Percentiles rank a stretch among this genome's conserved stretches.
Evolutionary conservation across 2,329 filamentous ascomycete genomes (phyloP).

Genomic region (Byssoonygena ceratinophila): DNA sequence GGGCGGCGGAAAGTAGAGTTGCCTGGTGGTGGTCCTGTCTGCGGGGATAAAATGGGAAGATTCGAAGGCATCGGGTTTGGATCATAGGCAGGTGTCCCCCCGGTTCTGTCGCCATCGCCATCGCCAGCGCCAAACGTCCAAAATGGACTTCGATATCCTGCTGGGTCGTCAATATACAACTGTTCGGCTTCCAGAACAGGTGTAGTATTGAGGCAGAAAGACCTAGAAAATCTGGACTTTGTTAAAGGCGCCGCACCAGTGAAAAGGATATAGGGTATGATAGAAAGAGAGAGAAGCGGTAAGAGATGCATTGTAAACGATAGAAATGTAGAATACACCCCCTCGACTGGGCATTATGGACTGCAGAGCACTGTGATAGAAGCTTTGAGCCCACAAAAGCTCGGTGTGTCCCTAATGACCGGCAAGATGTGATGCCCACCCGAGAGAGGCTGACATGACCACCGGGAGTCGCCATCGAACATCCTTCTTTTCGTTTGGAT

Average conservation of each 20-base stretch:
- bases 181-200: conserved; percentile 12
- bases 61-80: neutral
- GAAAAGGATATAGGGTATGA: conserved; percentile 8
- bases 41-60: neutral
- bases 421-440: neutral
- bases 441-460: neutral
- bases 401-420: neutral
- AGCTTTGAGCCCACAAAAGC: neutral
- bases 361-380: neutral
- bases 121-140: conserved; percentile 11
- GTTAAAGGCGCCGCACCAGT: conserved; percentile 1
- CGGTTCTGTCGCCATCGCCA: conserved; percentile 10
- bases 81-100: conserved; percentile 15
- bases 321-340: neutral
- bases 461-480: neutral
- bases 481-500: neutral
- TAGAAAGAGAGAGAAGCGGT: conserved; percentile 12
- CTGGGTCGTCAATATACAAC: conserved; percentile 12
- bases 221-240: neutral
- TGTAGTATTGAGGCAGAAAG: conserved; percentile 6
- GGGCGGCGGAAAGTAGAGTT: conserved; percentile 4
- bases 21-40: conserved; percentile 4
- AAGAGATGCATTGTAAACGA: conserved; percentile 15
- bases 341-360: neutral
- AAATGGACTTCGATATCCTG: conserved; percentile 8